Percentiles rank a stretch among this genome's conserved stretches.
Conservation (phyloP, 2,329 filamentous ascomycete genomes). For the Boeremia lycopersici region DNA sequence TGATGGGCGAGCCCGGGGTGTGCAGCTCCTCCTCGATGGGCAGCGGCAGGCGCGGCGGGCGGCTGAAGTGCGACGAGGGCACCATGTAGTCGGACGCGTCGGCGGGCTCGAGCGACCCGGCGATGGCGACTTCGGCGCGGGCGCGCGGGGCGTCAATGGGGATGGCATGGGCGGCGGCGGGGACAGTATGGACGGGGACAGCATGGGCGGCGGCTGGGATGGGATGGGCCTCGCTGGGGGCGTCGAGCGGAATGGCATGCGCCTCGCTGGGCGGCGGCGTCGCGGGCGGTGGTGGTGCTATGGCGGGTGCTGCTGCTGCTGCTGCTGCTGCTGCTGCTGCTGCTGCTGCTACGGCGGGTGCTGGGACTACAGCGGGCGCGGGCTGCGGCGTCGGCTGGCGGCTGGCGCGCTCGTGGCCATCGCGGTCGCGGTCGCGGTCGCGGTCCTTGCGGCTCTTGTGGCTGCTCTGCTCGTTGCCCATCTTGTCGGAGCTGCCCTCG, state of each 20-base stretch:
- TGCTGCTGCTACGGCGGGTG: conserved; percentile 3
- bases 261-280: conserved; percentile 27
- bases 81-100: conserved; percentile 47
- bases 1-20: conserved; percentile 87
- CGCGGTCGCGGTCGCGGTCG: background rate
- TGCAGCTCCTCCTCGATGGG: conserved; percentile 92
- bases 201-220: conserved; percentile 41
- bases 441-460: conserved; percentile 28
- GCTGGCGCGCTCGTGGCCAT: conserved; percentile 12
- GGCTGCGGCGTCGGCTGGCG: conserved; percentile 16
- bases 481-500: conserved; percentile 25
- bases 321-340: background rate
- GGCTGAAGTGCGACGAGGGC: conserved; percentile 56
- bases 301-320: conserved; percentile 39
- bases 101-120: conserved; percentile 35
- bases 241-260: conserved; percentile 46
- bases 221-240: conserved; percentile 24
- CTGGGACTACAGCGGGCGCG: conserved; percentile 3
- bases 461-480: conserved; percentile 51
- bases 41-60: conserved; percentile 87
- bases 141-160: conserved; percentile 39
- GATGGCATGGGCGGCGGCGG: conserved; percentile 30
- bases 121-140: conserved; percentile 17
- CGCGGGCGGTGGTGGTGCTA: conserved; percentile 25
- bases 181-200: conserved; percentile 13